A percentile compares a stretch with the other conserved stretches of the same genome.
Evolutionary conservation across 2,329 filamentous ascomycete genomes (phyloP).

Genomic region (Fusarium pilosicola): DNA sequence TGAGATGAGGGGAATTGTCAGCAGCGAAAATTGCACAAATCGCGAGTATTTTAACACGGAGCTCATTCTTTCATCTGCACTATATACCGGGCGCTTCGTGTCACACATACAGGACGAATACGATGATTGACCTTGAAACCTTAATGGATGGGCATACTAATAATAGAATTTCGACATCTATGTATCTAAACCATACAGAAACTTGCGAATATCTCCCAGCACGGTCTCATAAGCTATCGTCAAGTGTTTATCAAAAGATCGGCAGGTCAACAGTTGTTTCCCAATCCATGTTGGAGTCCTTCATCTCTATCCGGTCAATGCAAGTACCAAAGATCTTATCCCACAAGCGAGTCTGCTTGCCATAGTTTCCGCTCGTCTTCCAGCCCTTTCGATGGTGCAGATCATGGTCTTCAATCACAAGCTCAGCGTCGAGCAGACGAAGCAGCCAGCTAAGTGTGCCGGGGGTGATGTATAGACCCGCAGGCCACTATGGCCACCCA

Average conservation of each 20-base stretch:
- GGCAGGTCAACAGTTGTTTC: background rate
- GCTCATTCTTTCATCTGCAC: background rate
- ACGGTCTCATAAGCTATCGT: background rate
- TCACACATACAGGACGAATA: background rate
- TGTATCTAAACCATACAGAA: background rate
- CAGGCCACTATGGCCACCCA: slow-evolving; percentile 13
- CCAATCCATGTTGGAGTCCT: background rate
- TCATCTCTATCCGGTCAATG: slow-evolving; percentile 3
- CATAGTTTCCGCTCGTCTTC: slow-evolving; percentile 12
- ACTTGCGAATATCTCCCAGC: fast-evolving
- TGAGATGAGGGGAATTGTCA: background rate
- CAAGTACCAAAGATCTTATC: slow-evolving; percentile 17
- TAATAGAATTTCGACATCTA: background rate
- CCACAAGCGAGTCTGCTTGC: slow-evolving; percentile 23
- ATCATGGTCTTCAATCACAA: slow-evolving; percentile 21
- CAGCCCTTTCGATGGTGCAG: slow-evolving; percentile 18
- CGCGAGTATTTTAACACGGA: fast-evolving
- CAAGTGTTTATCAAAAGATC: background rate
- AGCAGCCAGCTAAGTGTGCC: slow-evolving; percentile 14
- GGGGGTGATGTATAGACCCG: background rate
- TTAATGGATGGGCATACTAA: fast-evolving
- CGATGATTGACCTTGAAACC: too few relatives aligned
- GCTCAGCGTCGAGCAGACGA: background rate
- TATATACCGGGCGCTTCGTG: background rate
- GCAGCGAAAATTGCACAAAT: background rate